These are phyloP conservation scores for Tulasnella calospora DNA, from an alignment of 768 basidiomycete genomes.

Conservation along the genomic window DNA sequence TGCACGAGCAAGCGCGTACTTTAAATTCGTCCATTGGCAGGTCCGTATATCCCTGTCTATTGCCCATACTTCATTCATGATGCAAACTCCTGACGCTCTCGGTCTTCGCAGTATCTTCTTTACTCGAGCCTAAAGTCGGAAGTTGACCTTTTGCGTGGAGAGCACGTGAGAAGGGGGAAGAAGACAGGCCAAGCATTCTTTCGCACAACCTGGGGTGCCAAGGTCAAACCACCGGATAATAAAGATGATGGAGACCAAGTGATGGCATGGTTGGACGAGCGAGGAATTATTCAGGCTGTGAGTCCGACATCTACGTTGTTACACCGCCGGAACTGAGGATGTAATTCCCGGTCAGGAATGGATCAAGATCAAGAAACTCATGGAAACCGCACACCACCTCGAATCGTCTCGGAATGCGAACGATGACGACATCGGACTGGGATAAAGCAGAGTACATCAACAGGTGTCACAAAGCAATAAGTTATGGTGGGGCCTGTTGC, in stretches of 20 bases:
- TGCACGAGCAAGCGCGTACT: constrained; percentile 58
- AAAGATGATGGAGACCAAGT: constrained; percentile 69
- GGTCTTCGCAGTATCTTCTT: constrained; percentile 50
- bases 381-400: constrained; percentile 65
- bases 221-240: constrained; percentile 58
- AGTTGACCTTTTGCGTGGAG: constrained; percentile 50
- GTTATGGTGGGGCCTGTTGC: background rate
- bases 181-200: constrained; percentile 46
- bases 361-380: constrained; percentile 64
- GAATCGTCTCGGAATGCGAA: constrained; percentile 38
- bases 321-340: background rate
- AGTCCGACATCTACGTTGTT: background rate
- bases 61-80: background rate
- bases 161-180: background rate
- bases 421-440: background rate
- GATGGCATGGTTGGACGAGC: constrained; percentile 73
- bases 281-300: constrained; percentile 53
- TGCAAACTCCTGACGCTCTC: background rate
- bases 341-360: constrained; percentile 44
- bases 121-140: constrained; percentile 57
- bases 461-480: background rate
- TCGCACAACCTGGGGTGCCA: constrained; percentile 48
- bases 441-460: background rate
- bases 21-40: constrained; percentile 79
- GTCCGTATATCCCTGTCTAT: constrained; percentile 40